Conservation (phyloP, 2,329 filamentous ascomycete species). For the Calonectria pseudoturangicola region DNA sequence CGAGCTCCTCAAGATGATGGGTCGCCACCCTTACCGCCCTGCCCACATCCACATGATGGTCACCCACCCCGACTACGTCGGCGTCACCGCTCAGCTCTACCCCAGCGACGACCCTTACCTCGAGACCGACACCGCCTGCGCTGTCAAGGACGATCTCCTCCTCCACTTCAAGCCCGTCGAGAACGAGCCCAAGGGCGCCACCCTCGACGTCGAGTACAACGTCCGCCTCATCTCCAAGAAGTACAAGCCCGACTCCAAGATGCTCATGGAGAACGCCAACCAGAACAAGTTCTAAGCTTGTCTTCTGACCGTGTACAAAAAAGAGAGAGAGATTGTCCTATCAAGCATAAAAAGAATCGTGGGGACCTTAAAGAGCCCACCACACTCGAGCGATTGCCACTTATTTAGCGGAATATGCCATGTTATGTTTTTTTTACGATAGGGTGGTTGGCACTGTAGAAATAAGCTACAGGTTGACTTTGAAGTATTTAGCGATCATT, state of each 20-base stretch:
- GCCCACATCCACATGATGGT: constrained; percentile 73
- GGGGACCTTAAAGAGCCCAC: not conserved
- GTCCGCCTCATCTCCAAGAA: constrained; percentile 66
- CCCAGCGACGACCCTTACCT: constrained; percentile 81
- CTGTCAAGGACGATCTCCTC: constrained; percentile 72
- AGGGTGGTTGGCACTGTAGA: constrained; percentile 19
- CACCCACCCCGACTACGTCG: constrained; percentile 79
- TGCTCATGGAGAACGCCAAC: constrained; percentile 56
- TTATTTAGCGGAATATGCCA: constrained; percentile 23
- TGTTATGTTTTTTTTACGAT: constrained; percentile 1
- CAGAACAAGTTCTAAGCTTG: constrained; percentile 52
- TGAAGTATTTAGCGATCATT: constrained; percentile 28
- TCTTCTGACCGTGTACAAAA: not conserved
- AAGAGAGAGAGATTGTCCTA: not conserved
- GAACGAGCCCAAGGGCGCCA: constrained; percentile 60
- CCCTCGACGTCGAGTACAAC: constrained; percentile 64
- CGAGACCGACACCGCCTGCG: constrained; percentile 67
- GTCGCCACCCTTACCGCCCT: constrained; percentile 68
- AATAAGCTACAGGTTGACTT: constrained; percentile 20
- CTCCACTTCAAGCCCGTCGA: constrained; percentile 69
- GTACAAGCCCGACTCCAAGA: constrained; percentile 61
- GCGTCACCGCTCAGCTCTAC: constrained; percentile 86
- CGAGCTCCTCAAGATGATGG: constrained; percentile 66
- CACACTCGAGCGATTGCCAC: constrained; percentile 20
- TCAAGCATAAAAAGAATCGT: constrained; percentile 1